Conservation (phyloP, 805 yeast species). For the Millerozyma acaciae region DNA sequence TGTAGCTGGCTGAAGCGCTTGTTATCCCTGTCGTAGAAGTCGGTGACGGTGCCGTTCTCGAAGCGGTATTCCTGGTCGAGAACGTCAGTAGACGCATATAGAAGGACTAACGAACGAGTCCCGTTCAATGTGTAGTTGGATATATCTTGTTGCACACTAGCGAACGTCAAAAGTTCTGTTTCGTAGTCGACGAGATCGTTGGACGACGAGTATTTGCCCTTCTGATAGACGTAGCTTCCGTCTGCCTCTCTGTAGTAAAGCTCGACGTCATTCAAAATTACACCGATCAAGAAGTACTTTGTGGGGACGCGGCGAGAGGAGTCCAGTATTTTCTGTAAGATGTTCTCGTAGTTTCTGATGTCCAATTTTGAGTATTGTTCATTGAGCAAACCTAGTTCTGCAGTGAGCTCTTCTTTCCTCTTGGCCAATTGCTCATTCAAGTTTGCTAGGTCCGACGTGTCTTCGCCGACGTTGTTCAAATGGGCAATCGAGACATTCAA, state of each 20-base stretch:
- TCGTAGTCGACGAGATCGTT: conserved; percentile 14
- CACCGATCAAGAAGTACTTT: conserved; percentile 26
- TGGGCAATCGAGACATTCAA: conserved; percentile 19
- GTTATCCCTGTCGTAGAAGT: conserved; percentile 18
- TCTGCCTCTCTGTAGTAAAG: conserved; percentile 23
- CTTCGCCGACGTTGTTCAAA: conserved; percentile 14
- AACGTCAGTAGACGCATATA: conserved; percentile 16
- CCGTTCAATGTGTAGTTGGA: conserved; percentile 11
- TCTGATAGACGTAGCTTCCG: conserved; percentile 21
- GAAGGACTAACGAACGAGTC: conserved; percentile 11
- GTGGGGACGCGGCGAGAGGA: conserved; percentile 10
- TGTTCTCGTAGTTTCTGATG: conserved; percentile 16
- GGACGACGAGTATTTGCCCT: conserved; percentile 6
- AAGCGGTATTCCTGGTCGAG: conserved; percentile 4
- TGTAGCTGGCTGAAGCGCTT: no score
- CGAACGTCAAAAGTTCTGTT: conserved; percentile 18
- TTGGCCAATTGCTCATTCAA: conserved; percentile 17
- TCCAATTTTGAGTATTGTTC: conserved; percentile 15
- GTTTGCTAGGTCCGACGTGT: conserved; percentile 12
- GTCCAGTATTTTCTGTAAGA: conserved; percentile 12
- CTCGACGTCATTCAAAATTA: conserved; percentile 26
- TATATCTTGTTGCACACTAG: conserved; percentile 14
- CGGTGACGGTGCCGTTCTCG: conserved; percentile 9
- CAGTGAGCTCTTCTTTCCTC: conserved; percentile 14
- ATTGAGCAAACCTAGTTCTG: conserved; percentile 16